Conservation (phyloP, 306 rosid species). For the Ziziphus jujuba region DNA sequence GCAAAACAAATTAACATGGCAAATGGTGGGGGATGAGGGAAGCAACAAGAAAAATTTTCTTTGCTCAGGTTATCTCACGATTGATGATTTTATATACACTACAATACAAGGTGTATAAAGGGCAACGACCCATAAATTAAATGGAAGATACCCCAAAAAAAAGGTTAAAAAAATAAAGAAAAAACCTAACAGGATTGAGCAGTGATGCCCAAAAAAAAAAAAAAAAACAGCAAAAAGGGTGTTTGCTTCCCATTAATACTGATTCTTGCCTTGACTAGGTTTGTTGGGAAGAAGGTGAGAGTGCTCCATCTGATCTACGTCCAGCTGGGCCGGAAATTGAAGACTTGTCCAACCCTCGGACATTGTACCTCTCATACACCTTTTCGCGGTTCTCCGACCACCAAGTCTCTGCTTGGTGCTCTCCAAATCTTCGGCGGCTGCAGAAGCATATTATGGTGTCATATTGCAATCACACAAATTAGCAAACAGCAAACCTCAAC, state of each 20-base stretch:
- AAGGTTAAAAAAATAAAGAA: constrained; percentile 6
- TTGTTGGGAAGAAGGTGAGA: constrained; percentile 56
- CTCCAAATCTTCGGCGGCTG: constrained; percentile 98
- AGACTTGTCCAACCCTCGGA: constrained; percentile 65
- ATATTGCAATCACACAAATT: constrained; percentile 12
- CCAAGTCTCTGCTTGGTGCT: constrained; percentile 98
- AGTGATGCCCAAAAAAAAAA: neutral
- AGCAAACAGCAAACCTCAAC: neutral
- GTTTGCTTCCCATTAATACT: constrained; percentile 34
- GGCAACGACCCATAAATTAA: constrained; percentile 50
- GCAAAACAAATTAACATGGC: neutral
- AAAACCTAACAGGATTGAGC: constrained; percentile 15
- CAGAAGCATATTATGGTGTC: constrained; percentile 26
- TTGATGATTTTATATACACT: constrained; percentile 66
- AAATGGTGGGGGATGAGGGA: neutral
- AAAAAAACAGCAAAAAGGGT: constrained; percentile 7
- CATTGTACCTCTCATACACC: constrained; percentile 84
- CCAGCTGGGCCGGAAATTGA: constrained; percentile 52
- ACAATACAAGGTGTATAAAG: constrained; percentile 55
- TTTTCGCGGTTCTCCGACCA: constrained; percentile 92
- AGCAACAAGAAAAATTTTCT: constrained; percentile 30
- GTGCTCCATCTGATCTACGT: constrained; percentile 46
- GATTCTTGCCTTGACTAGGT: constrained; percentile 46
- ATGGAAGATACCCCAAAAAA: constrained; percentile 40
- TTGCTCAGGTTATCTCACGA: constrained; percentile 40